A percentile compares a stretch with the other conserved stretches of the same genome.
Conservation (phyloP, 148 eudicot species). For the Silene latifolia region DNA sequence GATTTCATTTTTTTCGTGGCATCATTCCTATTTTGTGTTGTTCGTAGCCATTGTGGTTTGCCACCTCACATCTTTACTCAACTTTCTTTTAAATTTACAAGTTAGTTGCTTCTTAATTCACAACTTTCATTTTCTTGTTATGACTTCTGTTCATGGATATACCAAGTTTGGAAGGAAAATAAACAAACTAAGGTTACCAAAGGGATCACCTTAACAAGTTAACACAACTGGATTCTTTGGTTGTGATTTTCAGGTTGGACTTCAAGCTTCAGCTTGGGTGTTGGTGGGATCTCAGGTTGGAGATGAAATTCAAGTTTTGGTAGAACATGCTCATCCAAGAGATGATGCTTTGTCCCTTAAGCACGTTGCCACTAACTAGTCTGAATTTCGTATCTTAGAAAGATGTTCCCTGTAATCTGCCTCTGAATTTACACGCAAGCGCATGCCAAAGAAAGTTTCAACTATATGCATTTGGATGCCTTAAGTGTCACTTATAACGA, state of each 20-base stretch:
- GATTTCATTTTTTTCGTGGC: background rate
- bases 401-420: background rate
- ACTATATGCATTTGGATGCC: background rate
- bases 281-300: slow-evolving; percentile 73
- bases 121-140: background rate
- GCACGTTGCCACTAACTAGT: slow-evolving; percentile 37
- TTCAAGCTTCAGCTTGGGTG: slow-evolving; percentile 81
- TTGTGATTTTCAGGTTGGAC: slow-evolving; percentile 57
- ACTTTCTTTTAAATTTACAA: too few species aligned
- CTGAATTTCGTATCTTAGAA: background rate
- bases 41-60: too few species aligned
- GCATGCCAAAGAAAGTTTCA: background rate
- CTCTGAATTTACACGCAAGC: background rate
- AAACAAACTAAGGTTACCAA: background rate
- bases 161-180: background rate
- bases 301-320: slow-evolving; percentile 68
- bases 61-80: too few species aligned
- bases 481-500: background rate
- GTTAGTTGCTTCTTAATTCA: background rate
- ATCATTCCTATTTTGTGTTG: too few species aligned
- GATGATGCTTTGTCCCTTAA: slow-evolving; percentile 64
- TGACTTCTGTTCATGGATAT: background rate
- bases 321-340: slow-evolving; percentile 84
- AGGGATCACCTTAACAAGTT: background rate
- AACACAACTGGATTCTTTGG: background rate